A percentile compares a stretch with the other conserved stretches of the same genome.
Evolutionary conservation across 352 stramenopile species (phyloP).

Genomic region (Thalassiosira hispida): DNA sequence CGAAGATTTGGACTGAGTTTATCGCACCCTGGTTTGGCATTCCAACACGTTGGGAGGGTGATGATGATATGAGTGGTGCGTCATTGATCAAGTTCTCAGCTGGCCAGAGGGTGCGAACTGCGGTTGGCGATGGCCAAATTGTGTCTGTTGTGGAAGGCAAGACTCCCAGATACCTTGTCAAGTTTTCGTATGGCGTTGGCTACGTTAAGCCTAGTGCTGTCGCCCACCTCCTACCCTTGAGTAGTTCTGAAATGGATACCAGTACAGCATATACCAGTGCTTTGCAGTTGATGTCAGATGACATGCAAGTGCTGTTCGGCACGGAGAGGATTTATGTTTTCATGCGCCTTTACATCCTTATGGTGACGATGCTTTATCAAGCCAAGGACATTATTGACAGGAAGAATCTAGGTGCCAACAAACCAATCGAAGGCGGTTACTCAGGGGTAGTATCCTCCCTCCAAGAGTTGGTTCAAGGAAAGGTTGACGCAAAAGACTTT

Average conservation of each 20-base stretch:
- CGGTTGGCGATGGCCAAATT: slow-evolving; percentile 76
- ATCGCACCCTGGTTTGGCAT: slow-evolving; percentile 80
- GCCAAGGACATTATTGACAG: slow-evolving; percentile 42
- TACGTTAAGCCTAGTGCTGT: slow-evolving; percentile 68
- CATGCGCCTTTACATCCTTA: slow-evolving; percentile 70
- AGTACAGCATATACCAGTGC: slow-evolving; percentile 13
- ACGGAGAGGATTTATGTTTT: slow-evolving; percentile 82
- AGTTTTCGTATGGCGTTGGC: slow-evolving; percentile 73
- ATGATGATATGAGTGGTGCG: too few relatives aligned
- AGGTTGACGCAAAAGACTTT: slow-evolving; percentile 61
- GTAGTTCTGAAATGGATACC: slow-evolving; percentile 37
- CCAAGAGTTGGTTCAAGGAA: slow-evolving; percentile 53
- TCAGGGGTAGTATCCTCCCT: slow-evolving; percentile 48
- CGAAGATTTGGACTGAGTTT: slow-evolving; percentile 78
- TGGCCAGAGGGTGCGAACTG: slow-evolving; percentile 73
- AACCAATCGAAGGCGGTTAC: slow-evolving; percentile 6
- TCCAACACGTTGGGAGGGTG: slow-evolving; percentile 46
- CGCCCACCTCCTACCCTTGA: slow-evolving; percentile 55
- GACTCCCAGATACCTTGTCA: slow-evolving; percentile 63
- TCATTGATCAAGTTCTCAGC: slow-evolving; percentile 27
- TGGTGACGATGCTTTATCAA: slow-evolving; percentile 66
- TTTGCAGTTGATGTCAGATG: slow-evolving; percentile 51
- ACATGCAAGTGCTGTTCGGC: slow-evolving; percentile 76
- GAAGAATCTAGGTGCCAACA: slow-evolving; percentile 10
- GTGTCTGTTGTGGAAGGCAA: slow-evolving; percentile 50